Evolutionary conservation across 2,329 filamentous ascomycete species (phyloP).

Genomic region (Rachicladosporium sp.): DNA sequence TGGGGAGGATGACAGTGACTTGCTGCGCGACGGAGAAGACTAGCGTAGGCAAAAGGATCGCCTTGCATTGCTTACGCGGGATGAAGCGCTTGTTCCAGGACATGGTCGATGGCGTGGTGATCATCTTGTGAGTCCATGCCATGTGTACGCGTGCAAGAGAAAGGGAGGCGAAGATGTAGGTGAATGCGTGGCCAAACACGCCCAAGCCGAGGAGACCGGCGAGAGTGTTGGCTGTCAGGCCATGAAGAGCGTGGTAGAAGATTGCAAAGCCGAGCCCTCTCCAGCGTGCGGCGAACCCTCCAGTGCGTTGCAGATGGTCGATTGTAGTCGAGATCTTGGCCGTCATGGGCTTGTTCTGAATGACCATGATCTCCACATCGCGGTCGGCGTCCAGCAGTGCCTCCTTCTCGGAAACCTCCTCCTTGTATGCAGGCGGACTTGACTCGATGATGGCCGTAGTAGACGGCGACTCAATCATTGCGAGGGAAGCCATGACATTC

Average conservation of each 20-base stretch:
- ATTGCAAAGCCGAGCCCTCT: slow-evolving; percentile 23
- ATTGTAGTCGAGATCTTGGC: slow-evolving; percentile 46
- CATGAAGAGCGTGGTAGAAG: slow-evolving; percentile 22
- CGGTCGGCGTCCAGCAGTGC: slow-evolving; percentile 13
- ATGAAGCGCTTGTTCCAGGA: slow-evolving; percentile 58
- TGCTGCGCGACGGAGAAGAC: slow-evolving; percentile 48
- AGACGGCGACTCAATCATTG: slow-evolving; percentile 50
- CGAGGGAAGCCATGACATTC: slow-evolving; percentile 47
- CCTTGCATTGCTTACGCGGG: slow-evolving; percentile 50
- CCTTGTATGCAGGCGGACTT: slow-evolving; percentile 34
- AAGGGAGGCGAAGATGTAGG: slow-evolving; percentile 46
- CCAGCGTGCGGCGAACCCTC: slow-evolving; percentile 25
- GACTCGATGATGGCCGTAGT: slow-evolving; percentile 36
- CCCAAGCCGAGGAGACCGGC: slow-evolving; percentile 30
- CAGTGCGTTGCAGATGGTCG: slow-evolving; percentile 42
- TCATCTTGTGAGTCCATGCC: slow-evolving; percentile 76
- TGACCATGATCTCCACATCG: slow-evolving; percentile 31
- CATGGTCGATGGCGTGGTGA: slow-evolving; percentile 53
- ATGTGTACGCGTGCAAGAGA: slow-evolving; percentile 56
- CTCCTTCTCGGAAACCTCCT: slow-evolving; percentile 24
- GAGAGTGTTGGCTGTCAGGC: slow-evolving; percentile 15
- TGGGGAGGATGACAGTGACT: slow-evolving; percentile 37
- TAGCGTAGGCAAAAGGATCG: slow-evolving; percentile 56
- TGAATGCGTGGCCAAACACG: slow-evolving; percentile 34
- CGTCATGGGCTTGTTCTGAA: slow-evolving; percentile 48